Percentiles rank a stretch among this genome's conserved stretches.
phyloP scores from a whole-genome alignment of 169 alveolate species.

The Babesia ovata region DNA sequence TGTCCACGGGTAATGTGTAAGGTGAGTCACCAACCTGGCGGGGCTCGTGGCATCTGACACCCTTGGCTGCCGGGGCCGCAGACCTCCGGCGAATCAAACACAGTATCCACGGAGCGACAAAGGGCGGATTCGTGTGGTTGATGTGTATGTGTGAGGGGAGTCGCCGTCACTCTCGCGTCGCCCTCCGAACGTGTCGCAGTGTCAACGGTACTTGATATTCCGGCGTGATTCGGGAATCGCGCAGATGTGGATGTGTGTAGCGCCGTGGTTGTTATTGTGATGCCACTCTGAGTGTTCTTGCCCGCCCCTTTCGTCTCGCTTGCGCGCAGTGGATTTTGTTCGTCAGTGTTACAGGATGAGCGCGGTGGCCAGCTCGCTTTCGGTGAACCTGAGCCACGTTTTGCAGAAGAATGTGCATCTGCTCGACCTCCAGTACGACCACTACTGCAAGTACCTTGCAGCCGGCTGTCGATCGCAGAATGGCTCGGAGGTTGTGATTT shows the following conservation, averaged over 20 bases:
- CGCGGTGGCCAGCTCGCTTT: constrained; percentile 30
- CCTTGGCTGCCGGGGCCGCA: neutral
- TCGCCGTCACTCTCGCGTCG: neutral
- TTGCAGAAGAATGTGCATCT: constrained; percentile 55
- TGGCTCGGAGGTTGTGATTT: constrained; percentile 48
- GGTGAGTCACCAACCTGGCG: constrained; percentile 20
- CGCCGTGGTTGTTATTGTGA: neutral
- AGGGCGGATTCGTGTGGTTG: neutral
- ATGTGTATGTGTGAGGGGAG: constrained; percentile 2
- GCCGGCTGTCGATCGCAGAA: constrained; percentile 61
- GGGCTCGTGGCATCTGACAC: constrained; percentile 18
- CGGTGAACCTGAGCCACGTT: constrained; percentile 57
- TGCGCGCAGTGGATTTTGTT: neutral
- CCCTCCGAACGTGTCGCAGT: constrained; percentile 15
- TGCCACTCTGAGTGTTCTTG: neutral
- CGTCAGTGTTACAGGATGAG: constrained; percentile 24
- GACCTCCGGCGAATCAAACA: neutral
- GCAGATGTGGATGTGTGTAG: neutral
- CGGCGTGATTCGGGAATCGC: neutral
- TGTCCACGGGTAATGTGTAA: neutral
- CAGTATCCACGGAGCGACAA: neutral
- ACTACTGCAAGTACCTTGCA: constrained; percentile 51
- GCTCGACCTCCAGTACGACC: constrained; percentile 58
- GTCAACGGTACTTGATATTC: constrained; percentile 4
- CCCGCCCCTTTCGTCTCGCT: neutral